phyloP scores from a whole-genome alignment of 139 green algal species.

The Pedinophyceae sp. region DNA sequence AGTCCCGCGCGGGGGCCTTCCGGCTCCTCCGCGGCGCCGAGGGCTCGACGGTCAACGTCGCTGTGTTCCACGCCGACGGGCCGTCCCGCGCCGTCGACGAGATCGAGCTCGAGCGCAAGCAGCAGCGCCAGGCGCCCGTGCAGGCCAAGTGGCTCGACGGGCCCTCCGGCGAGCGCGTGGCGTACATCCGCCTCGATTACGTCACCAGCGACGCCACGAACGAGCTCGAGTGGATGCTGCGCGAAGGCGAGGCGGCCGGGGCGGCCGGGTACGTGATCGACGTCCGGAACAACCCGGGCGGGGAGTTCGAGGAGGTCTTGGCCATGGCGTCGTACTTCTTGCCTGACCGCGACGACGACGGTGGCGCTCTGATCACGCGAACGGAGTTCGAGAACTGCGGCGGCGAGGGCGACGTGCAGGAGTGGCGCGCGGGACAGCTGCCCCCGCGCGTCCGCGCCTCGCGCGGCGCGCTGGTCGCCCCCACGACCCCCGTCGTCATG shows the following conservation, averaged over 20 bases:
- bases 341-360: too few relatives aligned
- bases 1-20: neutral
- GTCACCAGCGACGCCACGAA: neutral
- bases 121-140: neutral
- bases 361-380: too few relatives aligned
- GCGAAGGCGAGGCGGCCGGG: neutral
- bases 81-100: neutral
- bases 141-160: neutral
- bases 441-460: too few relatives aligned
- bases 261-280: conserved; percentile 1
- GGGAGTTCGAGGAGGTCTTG: conserved; percentile 6
- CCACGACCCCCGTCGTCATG: neutral
- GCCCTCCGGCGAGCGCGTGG: neutral
- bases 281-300: conserved; percentile 8
- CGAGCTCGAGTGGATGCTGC: neutral
- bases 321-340: neutral
- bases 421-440: too few relatives aligned
- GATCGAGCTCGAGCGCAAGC: neutral
- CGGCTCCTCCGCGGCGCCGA: neutral
- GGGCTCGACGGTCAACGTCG: neutral
- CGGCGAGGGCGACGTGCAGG: too few relatives aligned
- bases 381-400: too few relatives aligned
- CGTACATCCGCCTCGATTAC: neutral
- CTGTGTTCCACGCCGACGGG: neutral
- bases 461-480: too few relatives aligned